These are phyloP conservation scores for Teunomyces lycoperdinae DNA, from an alignment of 805 yeast genomes.

Conservation along the genomic window DNA sequence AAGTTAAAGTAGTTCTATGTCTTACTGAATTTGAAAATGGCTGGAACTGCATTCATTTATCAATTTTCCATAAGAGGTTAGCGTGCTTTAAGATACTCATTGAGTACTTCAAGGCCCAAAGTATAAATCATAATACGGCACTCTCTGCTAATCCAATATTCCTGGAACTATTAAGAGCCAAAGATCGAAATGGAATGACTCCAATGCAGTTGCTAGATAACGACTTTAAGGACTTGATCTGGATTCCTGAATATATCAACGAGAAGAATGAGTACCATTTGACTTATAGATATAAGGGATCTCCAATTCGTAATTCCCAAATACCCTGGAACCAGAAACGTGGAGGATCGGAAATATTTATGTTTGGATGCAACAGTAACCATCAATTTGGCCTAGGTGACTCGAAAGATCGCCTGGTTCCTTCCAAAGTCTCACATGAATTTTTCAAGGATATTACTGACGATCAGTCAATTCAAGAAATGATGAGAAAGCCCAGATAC, in stretches of 20 bases:
- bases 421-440: slow-evolving; percentile 35
- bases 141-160: slow-evolving; percentile 20
- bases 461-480: slow-evolving; percentile 9
- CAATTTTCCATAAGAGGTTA: slow-evolving; percentile 56
- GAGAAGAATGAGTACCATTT: slow-evolving; percentile 31
- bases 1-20: slow-evolving; percentile 39
- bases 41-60: slow-evolving; percentile 78
- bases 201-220: slow-evolving; percentile 66
- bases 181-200: slow-evolving; percentile 68
- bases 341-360: slow-evolving; percentile 58
- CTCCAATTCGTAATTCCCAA: slow-evolving; percentile 10
- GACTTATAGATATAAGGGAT: slow-evolving; percentile 17
- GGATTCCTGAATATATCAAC: slow-evolving; percentile 42
- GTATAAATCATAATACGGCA: slow-evolving; percentile 14
- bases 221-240: slow-evolving; percentile 41
- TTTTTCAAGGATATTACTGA: slow-evolving; percentile 16
- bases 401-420: slow-evolving; percentile 44
- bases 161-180: slow-evolving; percentile 44
- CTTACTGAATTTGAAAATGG: slow-evolving; percentile 69
- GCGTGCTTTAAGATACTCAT: slow-evolving; percentile 46
- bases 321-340: slow-evolving; percentile 38
- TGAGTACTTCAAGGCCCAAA: slow-evolving; percentile 19
- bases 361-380: slow-evolving; percentile 63
- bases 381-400: slow-evolving; percentile 67
- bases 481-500: slow-evolving; percentile 40